These are phyloP conservation scores for Tricholoma bakamatsutake DNA, from an alignment of 768 basidiomycete species.

Conservation along the genomic window DNA sequence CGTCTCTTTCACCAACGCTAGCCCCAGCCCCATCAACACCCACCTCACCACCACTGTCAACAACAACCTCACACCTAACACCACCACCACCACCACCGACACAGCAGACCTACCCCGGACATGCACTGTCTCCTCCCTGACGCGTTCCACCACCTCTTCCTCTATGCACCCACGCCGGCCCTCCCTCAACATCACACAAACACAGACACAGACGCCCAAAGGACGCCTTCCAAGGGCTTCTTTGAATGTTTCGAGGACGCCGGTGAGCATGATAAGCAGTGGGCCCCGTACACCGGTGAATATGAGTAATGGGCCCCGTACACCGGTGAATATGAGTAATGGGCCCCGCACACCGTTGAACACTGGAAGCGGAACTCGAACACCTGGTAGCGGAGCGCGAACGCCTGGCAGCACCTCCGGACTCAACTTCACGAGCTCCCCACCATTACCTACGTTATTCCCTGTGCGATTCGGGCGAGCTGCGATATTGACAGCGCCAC, in stretches of 20 bases:
- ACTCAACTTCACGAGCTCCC: too few relatives aligned
- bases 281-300: slow-evolving; percentile 5
- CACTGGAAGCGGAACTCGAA: too few relatives aligned
- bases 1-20: slow-evolving; percentile 14
- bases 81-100: background rate
- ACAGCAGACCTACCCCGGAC: slow-evolving; percentile 8
- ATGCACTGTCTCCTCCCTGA: slow-evolving; percentile 46
- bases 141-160: slow-evolving; percentile 41
- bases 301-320: background rate
- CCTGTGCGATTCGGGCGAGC: slow-evolving; percentile 58
- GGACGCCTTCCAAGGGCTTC: too few relatives aligned
- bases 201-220: slow-evolving; percentile 7
- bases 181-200: slow-evolving; percentile 30
- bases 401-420: too few relatives aligned
- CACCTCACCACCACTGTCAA: background rate
- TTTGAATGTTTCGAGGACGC: too few relatives aligned
- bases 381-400: too few relatives aligned
- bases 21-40: slow-evolving; percentile 4
- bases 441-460: slow-evolving; percentile 7
- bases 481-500: slow-evolving; percentile 77
- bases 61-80: background rate
- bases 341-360: background rate
- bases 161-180: slow-evolving; percentile 37
- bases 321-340: slow-evolving; percentile 2
- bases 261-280: slow-evolving; percentile 24